Conservation (phyloP, 345 rosid species). For the Acer saccharum region DNA sequence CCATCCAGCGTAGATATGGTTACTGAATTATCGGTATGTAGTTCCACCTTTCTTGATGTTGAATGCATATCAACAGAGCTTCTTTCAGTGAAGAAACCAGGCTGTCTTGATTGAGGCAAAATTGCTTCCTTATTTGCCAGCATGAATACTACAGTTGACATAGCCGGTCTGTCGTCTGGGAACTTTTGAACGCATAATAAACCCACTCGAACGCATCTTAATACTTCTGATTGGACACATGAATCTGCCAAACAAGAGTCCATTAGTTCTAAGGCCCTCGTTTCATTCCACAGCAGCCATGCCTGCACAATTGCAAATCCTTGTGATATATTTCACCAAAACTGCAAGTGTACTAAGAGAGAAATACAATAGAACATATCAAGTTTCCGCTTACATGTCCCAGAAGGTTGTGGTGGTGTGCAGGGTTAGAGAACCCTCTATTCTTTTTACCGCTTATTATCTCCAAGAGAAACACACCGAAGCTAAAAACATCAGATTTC, state of each 20-base stretch:
- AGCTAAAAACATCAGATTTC: conserved; percentile 59
- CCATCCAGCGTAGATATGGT: neutral
- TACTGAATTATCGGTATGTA: neutral
- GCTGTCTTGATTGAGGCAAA: conserved; percentile 12
- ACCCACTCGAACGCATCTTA: conserved; percentile 1
- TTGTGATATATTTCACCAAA: neutral
- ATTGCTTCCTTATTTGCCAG: neutral
- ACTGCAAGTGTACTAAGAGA: neutral
- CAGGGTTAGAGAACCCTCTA: conserved; percentile 39
- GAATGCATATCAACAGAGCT: neutral
- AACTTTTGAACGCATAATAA: conserved; percentile 10
- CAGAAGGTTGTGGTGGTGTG: conserved; percentile 9
- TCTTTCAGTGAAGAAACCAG: conserved; percentile 18
- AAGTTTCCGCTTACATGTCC: neutral
- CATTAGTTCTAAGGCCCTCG: conserved; percentile 4
- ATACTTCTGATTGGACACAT: neutral
- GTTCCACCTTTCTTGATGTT: neutral
- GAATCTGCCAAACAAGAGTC: neutral
- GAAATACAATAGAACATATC: neutral
- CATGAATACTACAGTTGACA: conserved; percentile 9
- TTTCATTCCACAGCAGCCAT: conserved; percentile 14
- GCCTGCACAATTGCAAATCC: conserved; percentile 8
- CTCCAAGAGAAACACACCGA: conserved; percentile 51
- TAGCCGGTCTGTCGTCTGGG: conserved; percentile 4
- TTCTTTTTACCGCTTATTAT: conserved; percentile 52